Base-by-base conservation (phyloP, 495 filamentous ascomycete species). In the Aspergillus sclerotioniger region DNA sequence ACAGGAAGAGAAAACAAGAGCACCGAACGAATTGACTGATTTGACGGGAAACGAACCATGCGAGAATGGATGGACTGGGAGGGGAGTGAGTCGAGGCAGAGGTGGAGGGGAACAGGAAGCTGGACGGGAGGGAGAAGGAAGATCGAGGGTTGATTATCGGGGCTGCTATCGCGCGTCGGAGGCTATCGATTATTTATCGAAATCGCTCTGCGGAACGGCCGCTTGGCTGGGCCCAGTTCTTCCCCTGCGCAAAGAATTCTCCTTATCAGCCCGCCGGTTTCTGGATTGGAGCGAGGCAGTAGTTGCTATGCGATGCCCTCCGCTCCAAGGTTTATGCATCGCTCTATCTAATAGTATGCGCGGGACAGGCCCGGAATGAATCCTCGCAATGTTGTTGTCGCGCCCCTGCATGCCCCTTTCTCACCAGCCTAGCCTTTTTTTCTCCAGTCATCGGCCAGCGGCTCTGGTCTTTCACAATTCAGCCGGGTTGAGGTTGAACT, bases 181-280 rank as follows among this genome's bases (percentile, higher is more conserved):
- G 51, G 54, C 58, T 60, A 60, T 60, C 58, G 51, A 60, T 60
- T 51, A 60, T 60, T 60, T 44, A 53, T 54, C 57, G 33, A 10
- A 19, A 50, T 25, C 25, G 25, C 25, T 51, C 54, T 51, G 54
- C 31, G 46, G 46, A 57, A 51, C 46, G 28, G 8, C 25, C 47
- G 47, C 57, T 59, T 59, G 57, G 57, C 57, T 54, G 16, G 37
- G 9, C 37, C 37, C 12, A n/a, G 37, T 41, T 25, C 25, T 25
- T 25, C 25, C 25, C 25, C 25, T 25, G 25, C 25, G 25, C 25
- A 25, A 25, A 25, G 25, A 25, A 25, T 25, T 25, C 25, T 25
- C 25, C 25, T 25, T 25, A 25, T 25, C 25, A 25, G 25, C 25
- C 25, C 25, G 25, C 25, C 25, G 25, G 25, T 25, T 25, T 25